phyloP scores from a whole-genome alignment of 2,329 filamentous ascomycete species.

The Triangularia verruculosa region DNA sequence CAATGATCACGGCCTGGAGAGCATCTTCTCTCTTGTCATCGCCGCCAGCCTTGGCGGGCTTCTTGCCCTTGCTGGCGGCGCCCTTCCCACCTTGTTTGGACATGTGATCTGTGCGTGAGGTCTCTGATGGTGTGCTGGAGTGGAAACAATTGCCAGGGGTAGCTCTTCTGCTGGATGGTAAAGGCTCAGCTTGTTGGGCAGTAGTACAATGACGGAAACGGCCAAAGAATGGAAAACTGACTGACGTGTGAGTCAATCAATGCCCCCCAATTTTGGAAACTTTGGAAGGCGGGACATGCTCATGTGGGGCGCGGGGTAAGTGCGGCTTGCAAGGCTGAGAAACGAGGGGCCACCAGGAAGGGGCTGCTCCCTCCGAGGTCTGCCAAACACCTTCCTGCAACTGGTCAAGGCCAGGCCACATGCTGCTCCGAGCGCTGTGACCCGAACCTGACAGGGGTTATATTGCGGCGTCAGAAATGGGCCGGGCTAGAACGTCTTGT shows the following conservation, averaged over 20 bases:
- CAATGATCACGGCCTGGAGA: slow-evolving; percentile 66
- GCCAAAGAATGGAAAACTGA: not conserved
- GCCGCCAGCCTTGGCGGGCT: slow-evolving; percentile 46
- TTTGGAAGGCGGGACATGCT: slow-evolving; percentile 1
- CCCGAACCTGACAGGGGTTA: not conserved
- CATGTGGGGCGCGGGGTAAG: slow-evolving; percentile 21
- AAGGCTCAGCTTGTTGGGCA: not conserved
- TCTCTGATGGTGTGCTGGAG: not conserved
- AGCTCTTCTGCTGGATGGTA: not conserved
- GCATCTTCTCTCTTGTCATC: slow-evolving; percentile 59
- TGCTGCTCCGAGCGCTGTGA: not conserved
- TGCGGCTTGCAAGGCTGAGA: slow-evolving; percentile 19
- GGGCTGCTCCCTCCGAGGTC: not conserved
- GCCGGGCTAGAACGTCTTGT: slow-evolving; percentile 21
- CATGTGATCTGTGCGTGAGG: slow-evolving; percentile 34
- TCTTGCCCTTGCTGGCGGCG: slow-evolving; percentile 49
- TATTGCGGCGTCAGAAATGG: slow-evolving; percentile 21
- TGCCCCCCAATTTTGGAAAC: slow-evolving; percentile 9
- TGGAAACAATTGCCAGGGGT: not conserved
- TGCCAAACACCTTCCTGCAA: not conserved
- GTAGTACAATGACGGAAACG: slow-evolving; percentile 3
- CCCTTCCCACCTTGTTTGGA: slow-evolving; percentile 44
- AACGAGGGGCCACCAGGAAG: slow-evolving; percentile 8
- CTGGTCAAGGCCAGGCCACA: not conserved
- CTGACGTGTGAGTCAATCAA: slow-evolving; percentile 23